Base-by-base conservation (phyloP, 192 early-diverging fungal genomes). In the Backusella psychrophila region DNA sequence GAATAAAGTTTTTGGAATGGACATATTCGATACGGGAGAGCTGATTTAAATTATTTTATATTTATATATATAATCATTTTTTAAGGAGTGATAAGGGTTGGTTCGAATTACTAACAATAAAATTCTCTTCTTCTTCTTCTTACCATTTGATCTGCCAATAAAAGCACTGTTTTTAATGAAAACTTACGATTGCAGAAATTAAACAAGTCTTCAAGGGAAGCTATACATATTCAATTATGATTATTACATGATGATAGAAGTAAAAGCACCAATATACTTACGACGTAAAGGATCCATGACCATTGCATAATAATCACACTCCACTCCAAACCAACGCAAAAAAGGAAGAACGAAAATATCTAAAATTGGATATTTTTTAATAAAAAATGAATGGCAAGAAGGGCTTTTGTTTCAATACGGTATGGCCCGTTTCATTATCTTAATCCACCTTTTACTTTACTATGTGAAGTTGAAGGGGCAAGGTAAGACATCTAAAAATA, bases 111-210 rank as follows among this genome's bases (percentile, higher is more conserved):
- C 21, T 29, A 29, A 63, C 8, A 63, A 63, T 9, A 53, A 21
- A 53, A 53, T 33, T 33, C n/a, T n/a, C n/a, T n/a, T n/a, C n/a
- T 29, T n/a, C n/a, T n/a, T 26, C 0, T 41, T 74, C 78, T 31
- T 85, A 92, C 90, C 93, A 96, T 85, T 87, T 96, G 94, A 85
- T 96, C 94, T 74, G 93, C 95, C 19, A 96, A 84, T 71, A 96
- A 81, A 44, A 95, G 80, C 29, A 96, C 94, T 23, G 94, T 96
- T 78, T 96, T 96, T 35, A 96, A 85, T 53, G 91, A 90, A 79
- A 96, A 96, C 79, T 93, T 93, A 75, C 95, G 89, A 78, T 90
- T 91, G 87, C 94, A 96, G 83, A 93, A 96, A 82, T 96, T 95
- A 85, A 96, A 96, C 69, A 94, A 86, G 82, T 95, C 94, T 77